Evolutionary conservation across 805 yeast genomes (phyloP), one percentile per base, ranked within the genome.

Genomic region (Vanderwaltozyma polyspora): DNA sequence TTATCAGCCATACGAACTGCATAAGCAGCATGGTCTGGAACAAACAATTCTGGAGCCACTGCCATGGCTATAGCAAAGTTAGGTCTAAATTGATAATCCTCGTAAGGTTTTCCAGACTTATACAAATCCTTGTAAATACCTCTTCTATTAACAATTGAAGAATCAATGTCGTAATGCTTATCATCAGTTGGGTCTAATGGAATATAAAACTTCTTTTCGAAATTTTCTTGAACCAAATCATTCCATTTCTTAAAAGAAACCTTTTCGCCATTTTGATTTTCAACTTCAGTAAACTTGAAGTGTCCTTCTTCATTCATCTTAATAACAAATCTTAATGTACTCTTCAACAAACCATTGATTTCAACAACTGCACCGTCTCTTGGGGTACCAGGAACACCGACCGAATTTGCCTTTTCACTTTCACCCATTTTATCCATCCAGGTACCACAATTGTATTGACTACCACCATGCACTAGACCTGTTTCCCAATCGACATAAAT

Each of bases 391-490:
- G 98, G 98, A 24, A 73, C 65, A n/a, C 98, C 98, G 46, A 79
- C 81, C 39, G 75, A 78, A 1, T 80, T 79, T 0, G 97, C 95
- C 36, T 60, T 67, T 24, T 59, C 75, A 50, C 94, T 82, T 62
- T 91, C 97, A 18, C 98, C 98, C 97, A 89, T 89, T 62, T 89
- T 89, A 60, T 89, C 98, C 95, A 87, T 89, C 98, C 98, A 89
- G 0, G 98, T 91, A 16, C 98, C 98, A 63, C 98, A 89, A 54
- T 89, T 89, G 55, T 62, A 74, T 57, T 82, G 94, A 32, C 83
- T 82, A 2, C 98, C 97, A 30, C 97, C 98, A 55, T 75, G 80
- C 4, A 87, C 64, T 21, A 91, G 62, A 1, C 98, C 98, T 10
- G 82, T 86, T 0, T 63, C 49, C 96, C 96, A 89, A 55, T 89